Conservation (phyloP, 371 early-diverging fungal species). For the Circinella umbellata region DNA sequence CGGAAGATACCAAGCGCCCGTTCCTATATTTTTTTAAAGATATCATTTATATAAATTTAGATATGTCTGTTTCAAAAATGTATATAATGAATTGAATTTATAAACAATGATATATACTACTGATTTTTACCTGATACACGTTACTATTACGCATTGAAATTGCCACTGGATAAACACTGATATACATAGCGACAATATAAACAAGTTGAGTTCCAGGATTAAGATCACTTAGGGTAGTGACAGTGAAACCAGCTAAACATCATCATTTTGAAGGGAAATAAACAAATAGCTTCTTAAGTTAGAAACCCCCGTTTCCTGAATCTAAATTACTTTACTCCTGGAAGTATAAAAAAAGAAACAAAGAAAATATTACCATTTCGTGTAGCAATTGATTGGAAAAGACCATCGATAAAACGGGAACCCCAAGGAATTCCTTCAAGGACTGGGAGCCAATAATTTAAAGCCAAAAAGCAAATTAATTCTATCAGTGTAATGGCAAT, state of each 20-base stretch:
- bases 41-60: too few relatives aligned
- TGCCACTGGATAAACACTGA: slow-evolving; percentile 57
- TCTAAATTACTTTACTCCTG: not conserved
- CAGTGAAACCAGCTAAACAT: slow-evolving; percentile 47
- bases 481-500: slow-evolving; percentile 43
- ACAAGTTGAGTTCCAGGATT: slow-evolving; percentile 52
- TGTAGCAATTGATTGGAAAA: slow-evolving; percentile 55
- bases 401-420: slow-evolving; percentile 47
- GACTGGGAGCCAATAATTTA: slow-evolving; percentile 54
- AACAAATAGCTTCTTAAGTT: too few relatives aligned
- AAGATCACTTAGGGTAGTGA: slow-evolving; percentile 41
- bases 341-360: not conserved
- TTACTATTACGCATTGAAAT: slow-evolving; percentile 60
- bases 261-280: not conserved
- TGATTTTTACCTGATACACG: slow-evolving; percentile 44
- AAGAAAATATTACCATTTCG: slow-evolving; percentile 38
- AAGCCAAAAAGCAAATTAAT: slow-evolving; percentile 41
- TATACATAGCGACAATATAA: slow-evolving; percentile 59
- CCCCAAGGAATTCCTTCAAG: slow-evolving; percentile 42
- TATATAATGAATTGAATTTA: too few relatives aligned
- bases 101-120: not conserved
- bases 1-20: slow-evolving; percentile 53
- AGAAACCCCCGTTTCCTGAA: too few relatives aligned
- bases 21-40: slow-evolving; percentile 43
- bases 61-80: too few relatives aligned